These are phyloP conservation scores for Exserohilum rostratum DNA, from an alignment of 2,329 filamentous ascomycete genomes.

Conservation along the genomic window DNA sequence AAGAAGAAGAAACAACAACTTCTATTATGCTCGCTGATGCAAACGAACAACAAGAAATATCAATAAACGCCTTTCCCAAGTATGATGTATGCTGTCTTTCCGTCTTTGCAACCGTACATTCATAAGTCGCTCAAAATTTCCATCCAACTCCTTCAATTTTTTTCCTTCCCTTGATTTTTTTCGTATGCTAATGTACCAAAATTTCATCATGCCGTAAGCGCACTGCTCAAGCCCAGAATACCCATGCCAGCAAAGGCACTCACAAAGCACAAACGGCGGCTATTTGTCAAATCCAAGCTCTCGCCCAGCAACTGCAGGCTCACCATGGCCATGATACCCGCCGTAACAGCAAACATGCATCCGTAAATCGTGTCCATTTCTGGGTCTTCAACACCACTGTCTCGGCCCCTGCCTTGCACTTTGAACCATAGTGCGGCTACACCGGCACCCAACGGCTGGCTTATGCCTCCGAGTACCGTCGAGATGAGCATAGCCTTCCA, in stretches of 20 bases:
- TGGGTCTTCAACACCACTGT: conserved; percentile 53
- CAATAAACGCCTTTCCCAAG: no score
- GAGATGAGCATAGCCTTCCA: conserved; percentile 84
- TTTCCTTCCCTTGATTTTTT: background rate
- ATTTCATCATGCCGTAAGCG: conserved; percentile 70
- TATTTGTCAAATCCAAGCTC: conserved; percentile 81
- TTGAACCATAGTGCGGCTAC: conserved; percentile 87
- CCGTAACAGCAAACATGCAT: conserved; percentile 83
- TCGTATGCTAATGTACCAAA: no score
- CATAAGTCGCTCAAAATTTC: no score
- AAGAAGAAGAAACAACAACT: background rate
- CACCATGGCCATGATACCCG: conserved; percentile 95
- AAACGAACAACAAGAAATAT: background rate
- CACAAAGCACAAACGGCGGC: conserved; percentile 74
- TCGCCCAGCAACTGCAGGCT: conserved; percentile 88
- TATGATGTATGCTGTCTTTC: background rate
- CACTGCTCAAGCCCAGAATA: conserved; percentile 82
- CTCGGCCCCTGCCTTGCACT: conserved; percentile 61
- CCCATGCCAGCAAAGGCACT: conserved; percentile 89
- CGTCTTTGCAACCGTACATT: background rate
- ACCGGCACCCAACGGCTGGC: conserved; percentile 83
- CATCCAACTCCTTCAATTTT: background rate
- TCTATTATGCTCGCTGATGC: background rate
- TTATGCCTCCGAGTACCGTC: conserved; percentile 80
- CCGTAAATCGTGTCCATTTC: conserved; percentile 70